These are phyloP conservation scores for Leucogyrophana mollusca DNA, from an alignment of 768 basidiomycete species.

Conservation along the genomic window DNA sequence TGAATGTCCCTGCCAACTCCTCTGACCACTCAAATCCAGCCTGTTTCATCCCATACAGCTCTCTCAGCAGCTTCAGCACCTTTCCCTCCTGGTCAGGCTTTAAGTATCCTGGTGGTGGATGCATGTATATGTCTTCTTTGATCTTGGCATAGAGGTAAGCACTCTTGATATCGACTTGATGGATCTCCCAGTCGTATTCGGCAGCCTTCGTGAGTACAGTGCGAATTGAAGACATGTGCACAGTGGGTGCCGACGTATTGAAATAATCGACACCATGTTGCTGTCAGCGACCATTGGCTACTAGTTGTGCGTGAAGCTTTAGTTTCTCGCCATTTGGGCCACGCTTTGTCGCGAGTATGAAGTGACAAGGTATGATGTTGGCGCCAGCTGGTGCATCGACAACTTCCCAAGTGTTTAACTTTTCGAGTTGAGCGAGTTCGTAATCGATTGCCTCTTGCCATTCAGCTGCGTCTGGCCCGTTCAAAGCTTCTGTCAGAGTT, in stretches of 20 bases:
- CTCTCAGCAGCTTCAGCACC: constrained; percentile 18
- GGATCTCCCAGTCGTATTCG: constrained; percentile 5
- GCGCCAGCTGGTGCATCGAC: constrained; percentile 18
- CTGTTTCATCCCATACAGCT: constrained; percentile 42
- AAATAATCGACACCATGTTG: constrained; percentile 15
- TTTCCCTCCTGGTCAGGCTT: constrained; percentile 16
- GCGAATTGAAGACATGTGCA: constrained; percentile 7
- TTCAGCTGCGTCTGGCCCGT: background rate
- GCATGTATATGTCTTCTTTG: constrained; percentile 37
- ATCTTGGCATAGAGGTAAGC: constrained; percentile 14
- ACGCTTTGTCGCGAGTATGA: background rate
- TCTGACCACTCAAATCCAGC: constrained; percentile 31
- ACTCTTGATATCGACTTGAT: constrained; percentile 12
- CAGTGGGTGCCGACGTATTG: constrained; percentile 11
- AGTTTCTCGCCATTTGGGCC: background rate
- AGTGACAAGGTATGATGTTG: constrained; percentile 24
- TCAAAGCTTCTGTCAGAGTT: background rate
- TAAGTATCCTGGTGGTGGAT: constrained; percentile 29
- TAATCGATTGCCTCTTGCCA: constrained; percentile 6
- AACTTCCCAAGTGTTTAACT: constrained; percentile 25
- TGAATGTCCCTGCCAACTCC: background rate
- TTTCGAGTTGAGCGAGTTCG: constrained; percentile 15
- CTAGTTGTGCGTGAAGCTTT: background rate
- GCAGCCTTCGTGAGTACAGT: constrained; percentile 5
- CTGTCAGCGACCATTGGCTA: background rate